Evolutionary conservation across 2,329 filamentous ascomycete genomes (phyloP).

Genomic region (Keithomyces neogunnii): DNA sequence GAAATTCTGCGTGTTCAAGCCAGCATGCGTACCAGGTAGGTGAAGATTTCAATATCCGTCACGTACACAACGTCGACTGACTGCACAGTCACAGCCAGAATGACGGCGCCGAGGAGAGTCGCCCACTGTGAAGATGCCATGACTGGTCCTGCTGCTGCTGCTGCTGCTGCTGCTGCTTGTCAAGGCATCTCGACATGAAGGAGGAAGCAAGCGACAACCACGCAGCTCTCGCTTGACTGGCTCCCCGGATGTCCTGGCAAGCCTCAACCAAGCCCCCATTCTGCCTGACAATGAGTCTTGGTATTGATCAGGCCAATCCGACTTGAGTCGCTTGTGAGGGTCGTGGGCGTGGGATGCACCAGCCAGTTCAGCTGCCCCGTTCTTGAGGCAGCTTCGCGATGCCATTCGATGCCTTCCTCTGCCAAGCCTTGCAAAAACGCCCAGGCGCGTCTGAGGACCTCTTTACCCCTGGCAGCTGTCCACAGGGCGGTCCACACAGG

Average conservation of each 20-base stretch:
- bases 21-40: slow-evolving; percentile 24
- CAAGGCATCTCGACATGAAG: too few relatives aligned
- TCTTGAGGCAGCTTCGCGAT: not conserved
- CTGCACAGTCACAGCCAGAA: slow-evolving; percentile 1
- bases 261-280: not conserved
- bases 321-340: too few relatives aligned
- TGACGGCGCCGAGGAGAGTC: not conserved
- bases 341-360: not conserved
- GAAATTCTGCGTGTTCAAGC: slow-evolving; percentile 1
- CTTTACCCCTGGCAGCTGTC: not conserved
- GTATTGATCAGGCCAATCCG: too few relatives aligned
- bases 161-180: too few relatives aligned
- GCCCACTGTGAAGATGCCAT: not conserved
- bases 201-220: too few relatives aligned
- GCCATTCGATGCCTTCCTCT: not conserved
- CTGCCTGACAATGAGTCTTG: too few relatives aligned
- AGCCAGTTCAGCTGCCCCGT: not conserved
- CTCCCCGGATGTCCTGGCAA: not conserved
- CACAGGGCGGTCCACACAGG: not conserved
- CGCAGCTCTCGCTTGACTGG: too few relatives aligned
- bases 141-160: not conserved
- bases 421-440: not conserved
- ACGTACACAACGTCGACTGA: slow-evolving; percentile 29
- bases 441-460: not conserved
- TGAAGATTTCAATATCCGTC: slow-evolving; percentile 35